These are phyloP conservation scores for Solanum lycopersicoides DNA, from an alignment of 257 asterid species.

Conservation along the genomic window DNA sequence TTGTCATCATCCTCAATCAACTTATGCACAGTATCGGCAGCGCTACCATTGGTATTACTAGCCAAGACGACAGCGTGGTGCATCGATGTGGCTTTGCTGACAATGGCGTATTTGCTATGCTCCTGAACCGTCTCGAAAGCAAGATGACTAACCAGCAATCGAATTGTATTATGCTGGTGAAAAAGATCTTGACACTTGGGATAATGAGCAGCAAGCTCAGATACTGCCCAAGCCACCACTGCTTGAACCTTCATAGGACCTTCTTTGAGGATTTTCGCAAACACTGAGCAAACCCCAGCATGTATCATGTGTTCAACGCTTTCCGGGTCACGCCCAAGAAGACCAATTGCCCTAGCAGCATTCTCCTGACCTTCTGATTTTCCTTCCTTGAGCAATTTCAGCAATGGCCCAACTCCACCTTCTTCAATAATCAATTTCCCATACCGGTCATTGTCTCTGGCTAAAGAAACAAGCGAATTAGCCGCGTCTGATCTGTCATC, in stretches of 20 bases:
- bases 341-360: slow-evolving; percentile 13
- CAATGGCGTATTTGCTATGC: background rate
- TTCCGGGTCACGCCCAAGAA: background rate
- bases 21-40: background rate
- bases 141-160: background rate
- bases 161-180: background rate
- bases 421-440: slow-evolving; percentile 68
- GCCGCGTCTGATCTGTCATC: slow-evolving; percentile 64
- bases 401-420: slow-evolving; percentile 61
- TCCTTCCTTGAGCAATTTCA: slow-evolving; percentile 56
- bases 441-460: slow-evolving; percentile 50
- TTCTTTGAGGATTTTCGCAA: background rate
- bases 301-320: background rate
- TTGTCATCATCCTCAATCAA: slow-evolving; percentile 11
- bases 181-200: background rate
- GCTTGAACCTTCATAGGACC: background rate
- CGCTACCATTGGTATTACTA: background rate
- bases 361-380: slow-evolving; percentile 56
- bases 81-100: background rate
- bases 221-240: background rate
- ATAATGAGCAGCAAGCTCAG: background rate
- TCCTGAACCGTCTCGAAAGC: background rate
- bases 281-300: background rate
- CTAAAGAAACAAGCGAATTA: slow-evolving; percentile 53
- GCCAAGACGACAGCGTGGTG: background rate